A percentile compares a stretch with the other conserved stretches of the same genome.
phyloP scores from a whole-genome alignment of 306 rosid species.

The Sicyos baderoa region DNA sequence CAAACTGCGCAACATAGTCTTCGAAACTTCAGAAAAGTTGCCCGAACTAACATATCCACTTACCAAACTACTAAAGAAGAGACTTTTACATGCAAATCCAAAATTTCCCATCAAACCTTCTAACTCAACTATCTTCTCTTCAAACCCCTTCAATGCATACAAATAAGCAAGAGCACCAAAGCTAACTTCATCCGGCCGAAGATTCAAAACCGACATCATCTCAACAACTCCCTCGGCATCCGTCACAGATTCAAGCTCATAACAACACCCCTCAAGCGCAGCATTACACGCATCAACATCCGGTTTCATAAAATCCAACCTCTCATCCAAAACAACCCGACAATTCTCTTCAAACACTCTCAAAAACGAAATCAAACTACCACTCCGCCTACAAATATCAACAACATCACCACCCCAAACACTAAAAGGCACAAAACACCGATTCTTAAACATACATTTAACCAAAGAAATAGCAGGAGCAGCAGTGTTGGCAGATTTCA shows the following conservation, averaged over 20 bases:
- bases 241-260: constrained; percentile 52
- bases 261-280: constrained; percentile 73
- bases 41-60: constrained; percentile 59
- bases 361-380: constrained; percentile 46
- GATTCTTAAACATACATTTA: constrained; percentile 51
- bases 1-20: constrained; percentile 46
- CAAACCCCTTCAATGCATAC: constrained; percentile 68
- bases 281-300: constrained; percentile 77
- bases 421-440: constrained; percentile 56
- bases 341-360: constrained; percentile 64
- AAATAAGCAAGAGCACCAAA: constrained; percentile 77
- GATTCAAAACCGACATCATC: constrained; percentile 50
- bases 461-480: constrained; percentile 79
- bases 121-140: constrained; percentile 51
- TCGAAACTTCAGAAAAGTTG: constrained; percentile 53
- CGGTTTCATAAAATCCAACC: constrained; percentile 58
- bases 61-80: constrained; percentile 50
- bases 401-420: constrained; percentile 63
- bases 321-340: constrained; percentile 64
- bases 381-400: constrained; percentile 45
- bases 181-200: constrained; percentile 65
- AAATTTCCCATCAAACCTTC: constrained; percentile 48
- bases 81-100: constrained; percentile 36
- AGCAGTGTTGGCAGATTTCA: constrained; percentile 58
- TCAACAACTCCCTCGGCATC: constrained; percentile 62